Conservation (phyloP, 768 basidiomycete genomes). For the Trametes cubensis region DNA sequence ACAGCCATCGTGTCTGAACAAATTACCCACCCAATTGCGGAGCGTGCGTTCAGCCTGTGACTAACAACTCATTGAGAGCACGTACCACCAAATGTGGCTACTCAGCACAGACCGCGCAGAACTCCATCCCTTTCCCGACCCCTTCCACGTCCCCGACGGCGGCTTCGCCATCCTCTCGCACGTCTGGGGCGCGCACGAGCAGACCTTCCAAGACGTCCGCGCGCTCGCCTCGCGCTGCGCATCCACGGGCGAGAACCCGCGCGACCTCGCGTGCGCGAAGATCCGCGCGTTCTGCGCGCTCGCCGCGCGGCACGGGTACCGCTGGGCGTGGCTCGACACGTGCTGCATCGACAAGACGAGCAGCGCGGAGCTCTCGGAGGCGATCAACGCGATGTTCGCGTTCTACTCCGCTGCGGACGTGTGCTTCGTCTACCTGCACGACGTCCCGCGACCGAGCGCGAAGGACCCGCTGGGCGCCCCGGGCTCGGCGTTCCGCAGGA, state of each 20-base stretch:
- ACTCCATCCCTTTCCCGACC: background rate
- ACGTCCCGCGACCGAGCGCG: background rate
- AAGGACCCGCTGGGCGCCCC: background rate
- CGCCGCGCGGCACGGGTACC: background rate
- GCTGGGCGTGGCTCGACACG: slow-evolving; percentile 14
- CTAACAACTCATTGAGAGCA: no score
- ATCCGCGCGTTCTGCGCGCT: slow-evolving; percentile 1
- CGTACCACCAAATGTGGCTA: slow-evolving; percentile 4
- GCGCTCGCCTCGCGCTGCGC: background rate
- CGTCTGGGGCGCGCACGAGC: slow-evolving; percentile 4
- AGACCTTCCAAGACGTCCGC: slow-evolving; percentile 5
- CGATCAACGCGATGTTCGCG: slow-evolving; percentile 15
- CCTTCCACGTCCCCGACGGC: background rate
- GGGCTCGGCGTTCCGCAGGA: background rate
- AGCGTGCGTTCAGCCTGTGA: no score
- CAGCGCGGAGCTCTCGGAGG: slow-evolving; percentile 12
- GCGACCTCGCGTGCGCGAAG: background rate
- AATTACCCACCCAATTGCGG: no score
- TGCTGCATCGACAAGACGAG: slow-evolving; percentile 19
- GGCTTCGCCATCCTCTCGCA: slow-evolving; percentile 16
- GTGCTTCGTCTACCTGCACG: slow-evolving; percentile 8
- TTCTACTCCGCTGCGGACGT: background rate
- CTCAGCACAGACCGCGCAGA: slow-evolving; percentile 12
- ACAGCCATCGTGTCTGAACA: no score
- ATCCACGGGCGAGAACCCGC: background rate